phyloP scores from a whole-genome alignment of 768 basidiomycete species.

The Boletus patriciae region DNA sequence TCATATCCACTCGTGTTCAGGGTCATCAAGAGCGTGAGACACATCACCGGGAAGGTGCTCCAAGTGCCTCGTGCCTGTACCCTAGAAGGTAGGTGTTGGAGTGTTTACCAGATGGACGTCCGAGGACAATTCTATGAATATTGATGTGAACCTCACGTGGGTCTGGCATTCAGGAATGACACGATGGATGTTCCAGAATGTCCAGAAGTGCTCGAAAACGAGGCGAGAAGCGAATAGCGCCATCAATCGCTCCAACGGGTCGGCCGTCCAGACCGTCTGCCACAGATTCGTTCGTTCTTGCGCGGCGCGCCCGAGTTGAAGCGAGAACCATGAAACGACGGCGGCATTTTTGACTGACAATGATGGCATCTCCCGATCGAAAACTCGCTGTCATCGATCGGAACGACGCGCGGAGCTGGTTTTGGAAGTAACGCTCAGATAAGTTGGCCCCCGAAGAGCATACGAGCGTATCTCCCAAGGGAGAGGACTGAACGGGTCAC shows the following conservation, averaged over 20 bases:
- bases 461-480: background rate
- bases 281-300: background rate
- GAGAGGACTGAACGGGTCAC: background rate
- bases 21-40: slow-evolving; percentile 31
- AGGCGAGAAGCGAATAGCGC: background rate
- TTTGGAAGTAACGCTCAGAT: slow-evolving; percentile 11
- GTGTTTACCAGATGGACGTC: slow-evolving; percentile 17
- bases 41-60: slow-evolving; percentile 15
- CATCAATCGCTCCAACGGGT: background rate
- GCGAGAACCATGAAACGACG: background rate
- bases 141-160: slow-evolving; percentile 14
- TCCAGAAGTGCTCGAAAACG: slow-evolving; percentile 12
- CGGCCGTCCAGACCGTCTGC: background rate
- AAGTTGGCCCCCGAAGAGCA: background rate
- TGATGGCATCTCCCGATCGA: slow-evolving; percentile 24
- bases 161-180: background rate
- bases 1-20: slow-evolving; percentile 14
- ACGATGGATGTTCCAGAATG: slow-evolving; percentile 17
- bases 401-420: slow-evolving; percentile 16
- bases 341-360: slow-evolving; percentile 5
- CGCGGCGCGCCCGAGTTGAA: background rate
- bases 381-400: slow-evolving; percentile 20
- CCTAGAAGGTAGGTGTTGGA: slow-evolving; percentile 9
- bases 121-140: slow-evolving; percentile 31
- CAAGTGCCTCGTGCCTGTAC: slow-evolving; percentile 33